These are phyloP conservation scores for Naganishia vaughanmartiniae DNA, from an alignment of 768 basidiomycete genomes.

Conservation along the genomic window DNA sequence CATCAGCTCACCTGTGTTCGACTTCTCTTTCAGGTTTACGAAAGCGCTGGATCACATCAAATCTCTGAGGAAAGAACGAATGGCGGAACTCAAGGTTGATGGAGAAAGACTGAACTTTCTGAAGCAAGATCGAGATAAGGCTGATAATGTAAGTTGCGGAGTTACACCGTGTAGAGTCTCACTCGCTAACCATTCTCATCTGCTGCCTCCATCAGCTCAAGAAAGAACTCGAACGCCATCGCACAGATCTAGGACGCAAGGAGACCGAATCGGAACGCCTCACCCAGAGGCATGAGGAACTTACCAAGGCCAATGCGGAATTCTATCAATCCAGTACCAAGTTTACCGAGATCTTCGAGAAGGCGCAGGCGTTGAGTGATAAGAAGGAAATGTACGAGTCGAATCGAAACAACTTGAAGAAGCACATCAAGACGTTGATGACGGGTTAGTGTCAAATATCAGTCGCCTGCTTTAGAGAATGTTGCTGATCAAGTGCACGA, in stretches of 20 bases:
- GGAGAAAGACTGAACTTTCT: constrained; percentile 78
- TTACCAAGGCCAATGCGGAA: constrained; percentile 56
- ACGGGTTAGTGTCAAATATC: constrained; percentile 57
- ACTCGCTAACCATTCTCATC: not conserved
- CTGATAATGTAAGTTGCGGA: constrained; percentile 64
- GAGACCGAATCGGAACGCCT: constrained; percentile 71
- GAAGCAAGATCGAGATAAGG: constrained; percentile 74
- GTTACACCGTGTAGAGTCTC: too few species aligned
- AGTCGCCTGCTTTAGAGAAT: not conserved
- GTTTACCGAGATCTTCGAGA: constrained; percentile 68
- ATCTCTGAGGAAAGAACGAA: constrained; percentile 79
- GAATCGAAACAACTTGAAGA: constrained; percentile 64
- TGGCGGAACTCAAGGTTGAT: constrained; percentile 87
- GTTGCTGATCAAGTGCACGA: constrained; percentile 27
- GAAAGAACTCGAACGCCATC: constrained; percentile 65
- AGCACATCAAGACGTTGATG: constrained; percentile 64
- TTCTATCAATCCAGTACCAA: constrained; percentile 80
- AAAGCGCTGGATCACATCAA: constrained; percentile 95
- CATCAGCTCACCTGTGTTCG: not conserved
- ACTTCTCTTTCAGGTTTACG: constrained; percentile 67
- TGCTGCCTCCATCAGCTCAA: constrained; percentile 54
- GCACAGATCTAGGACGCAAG: constrained; percentile 64
- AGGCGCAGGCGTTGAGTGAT: constrained; percentile 64
- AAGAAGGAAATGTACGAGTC: constrained; percentile 63
- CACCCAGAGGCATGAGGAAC: constrained; percentile 63